Base-by-base conservation (phyloP, 345 rosid species). In the Turnera subulata region DNA sequence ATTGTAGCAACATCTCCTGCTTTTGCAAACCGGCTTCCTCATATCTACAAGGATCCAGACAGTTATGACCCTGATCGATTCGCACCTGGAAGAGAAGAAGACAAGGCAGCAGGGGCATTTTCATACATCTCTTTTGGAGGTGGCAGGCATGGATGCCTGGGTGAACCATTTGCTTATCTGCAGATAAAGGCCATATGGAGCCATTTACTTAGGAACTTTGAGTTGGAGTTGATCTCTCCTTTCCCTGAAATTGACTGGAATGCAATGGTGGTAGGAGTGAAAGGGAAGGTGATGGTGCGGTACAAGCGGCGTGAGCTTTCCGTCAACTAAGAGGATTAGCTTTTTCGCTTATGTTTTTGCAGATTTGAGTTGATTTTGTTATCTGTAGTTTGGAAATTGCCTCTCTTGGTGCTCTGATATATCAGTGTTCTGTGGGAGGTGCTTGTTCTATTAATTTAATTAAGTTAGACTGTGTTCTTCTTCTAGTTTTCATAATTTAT, bases 131-230 rank as follows among this genome's bases (percentile, higher is more conserved):
- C 99, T 1, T 93, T 93, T 14, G 99, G 99, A 47, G 99, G 96
- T 46, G 99, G 99, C 55, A 74, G 99, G 75, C 99, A 93, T 15
- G 99, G 99, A 11, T 93, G 97, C 64, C 94, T 93, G 6, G 99
- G 97, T 0, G 99, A 93, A 72, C 97, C 97, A 1, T 93, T 93
- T 71, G 97, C 99, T 40, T 89, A 89, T 78, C 74, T 93, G 65
- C 99, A 93, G 82, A 93, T 93, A 68, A 93, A 89, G 77, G 99
- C 99, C 23, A 85, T 93, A 74, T 93, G 99, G 99, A 89, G 90
- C 75, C 97, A 89, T 76, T 63, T 93, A 73, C 67, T 93, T 64
- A 79, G 99, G 78, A 93, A 93, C 73, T 93, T 93, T 42, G 97
- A 93, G 54, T 42, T 93, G 26, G 96, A 93, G 75, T 64, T 89